These are phyloP conservation scores for Pyrenophora seminiperda DNA, from an alignment of 2,329 filamentous ascomycete species.

Conservation along the genomic window DNA sequence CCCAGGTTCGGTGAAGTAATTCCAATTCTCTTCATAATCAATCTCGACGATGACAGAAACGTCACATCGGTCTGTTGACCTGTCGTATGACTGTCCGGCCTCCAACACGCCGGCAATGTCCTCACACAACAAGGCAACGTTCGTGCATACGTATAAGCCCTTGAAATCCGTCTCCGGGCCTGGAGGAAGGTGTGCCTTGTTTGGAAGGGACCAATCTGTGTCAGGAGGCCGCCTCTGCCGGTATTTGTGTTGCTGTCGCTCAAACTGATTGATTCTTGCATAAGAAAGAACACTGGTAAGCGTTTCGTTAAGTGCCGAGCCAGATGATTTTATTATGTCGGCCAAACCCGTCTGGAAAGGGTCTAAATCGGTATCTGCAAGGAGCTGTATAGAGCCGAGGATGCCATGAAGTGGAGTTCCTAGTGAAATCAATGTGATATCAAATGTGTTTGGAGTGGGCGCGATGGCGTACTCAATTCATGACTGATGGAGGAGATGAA, in stretches of 20 bases:
- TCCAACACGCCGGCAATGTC: not conserved
- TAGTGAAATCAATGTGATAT: too few relatives aligned
- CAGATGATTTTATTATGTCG: not conserved
- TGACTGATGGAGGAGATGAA: too few relatives aligned
- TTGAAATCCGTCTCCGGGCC: not conserved
- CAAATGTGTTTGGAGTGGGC: too few relatives aligned
- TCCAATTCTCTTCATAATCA: not conserved
- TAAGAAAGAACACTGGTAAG: not conserved
- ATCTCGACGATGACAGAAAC: not conserved
- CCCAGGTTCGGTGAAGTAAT: not conserved
- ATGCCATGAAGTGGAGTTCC: not conserved
- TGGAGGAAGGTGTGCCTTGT: not conserved
- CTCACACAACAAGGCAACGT: not conserved
- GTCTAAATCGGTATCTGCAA: not conserved
- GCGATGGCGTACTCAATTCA: too few relatives aligned
- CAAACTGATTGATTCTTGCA: conserved; percentile 3
- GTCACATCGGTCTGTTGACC: not conserved
- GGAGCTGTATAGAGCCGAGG: not conserved
- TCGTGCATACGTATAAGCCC: not conserved
- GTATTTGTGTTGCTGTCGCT: not conserved
- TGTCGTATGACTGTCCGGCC: not conserved
- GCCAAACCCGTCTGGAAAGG: not conserved
- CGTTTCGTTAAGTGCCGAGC: not conserved
- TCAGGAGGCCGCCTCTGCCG: not conserved
- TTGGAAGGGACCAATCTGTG: not conserved